These are phyloP conservation scores for Alternaria arborescens DNA, from an alignment of 2,329 filamentous ascomycete genomes.

Conservation along the genomic window DNA sequence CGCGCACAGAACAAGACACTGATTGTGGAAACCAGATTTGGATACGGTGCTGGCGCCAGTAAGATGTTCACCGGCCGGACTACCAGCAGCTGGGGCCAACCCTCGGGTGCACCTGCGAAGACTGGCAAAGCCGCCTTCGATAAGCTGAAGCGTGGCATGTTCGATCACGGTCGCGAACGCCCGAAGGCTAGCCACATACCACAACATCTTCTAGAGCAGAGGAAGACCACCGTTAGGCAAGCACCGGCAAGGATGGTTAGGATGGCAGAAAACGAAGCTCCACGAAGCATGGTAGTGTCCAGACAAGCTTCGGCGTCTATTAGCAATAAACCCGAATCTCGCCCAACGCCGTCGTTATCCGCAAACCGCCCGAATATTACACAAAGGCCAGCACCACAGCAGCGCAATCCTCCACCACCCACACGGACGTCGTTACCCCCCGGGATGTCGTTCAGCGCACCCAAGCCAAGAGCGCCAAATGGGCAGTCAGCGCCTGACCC, in stretches of 20 bases:
- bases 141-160: conserved; percentile 45
- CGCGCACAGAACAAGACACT: conserved; percentile 42
- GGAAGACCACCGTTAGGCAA: conserved; percentile 31
- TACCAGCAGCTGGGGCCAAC: conserved; percentile 30
- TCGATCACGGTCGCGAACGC: conserved; percentile 43
- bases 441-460: conserved; percentile 42
- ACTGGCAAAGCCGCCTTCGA: conserved; percentile 49
- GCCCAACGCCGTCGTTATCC: conserved; percentile 13
- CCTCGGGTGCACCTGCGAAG: conserved; percentile 40
- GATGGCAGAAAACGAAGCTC: conserved; percentile 39
- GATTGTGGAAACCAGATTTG: conserved; percentile 40
- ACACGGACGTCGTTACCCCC: conserved; percentile 37
- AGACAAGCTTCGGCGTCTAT: conserved; percentile 38
- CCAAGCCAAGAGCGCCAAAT: conserved; percentile 27
- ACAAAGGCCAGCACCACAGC: conserved; percentile 29
- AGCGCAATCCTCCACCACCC: conserved; percentile 18
- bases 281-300: conserved; percentile 36
- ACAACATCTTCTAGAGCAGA: conserved; percentile 37
- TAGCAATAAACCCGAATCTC: conserved; percentile 14
- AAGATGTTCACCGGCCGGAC: conserved; percentile 28
- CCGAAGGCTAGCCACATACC: conserved; percentile 42
- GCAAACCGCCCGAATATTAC: conserved; percentile 32
- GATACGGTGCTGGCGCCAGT: conserved; percentile 31
- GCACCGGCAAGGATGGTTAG: conserved; percentile 45
- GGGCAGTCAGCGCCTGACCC: conserved; percentile 19